Conservation (phyloP, 352 stramenopile species). For the Achlya hypogyna region DNA sequence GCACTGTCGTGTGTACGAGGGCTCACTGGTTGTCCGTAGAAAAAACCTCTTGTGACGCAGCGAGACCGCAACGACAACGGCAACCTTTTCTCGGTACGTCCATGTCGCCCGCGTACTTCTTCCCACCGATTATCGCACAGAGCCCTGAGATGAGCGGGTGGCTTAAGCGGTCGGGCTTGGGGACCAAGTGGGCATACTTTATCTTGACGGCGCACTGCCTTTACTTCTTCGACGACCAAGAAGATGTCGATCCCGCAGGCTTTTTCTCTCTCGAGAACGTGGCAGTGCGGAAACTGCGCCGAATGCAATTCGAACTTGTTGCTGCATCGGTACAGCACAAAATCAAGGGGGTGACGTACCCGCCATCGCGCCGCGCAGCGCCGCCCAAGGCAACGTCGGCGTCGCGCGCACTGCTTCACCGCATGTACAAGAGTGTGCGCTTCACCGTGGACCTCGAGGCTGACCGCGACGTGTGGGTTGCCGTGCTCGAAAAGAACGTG, state of each 20-base stretch:
- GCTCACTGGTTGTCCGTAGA: not conserved
- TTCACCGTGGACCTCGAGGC: not conserved
- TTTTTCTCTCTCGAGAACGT: constrained; percentile 20
- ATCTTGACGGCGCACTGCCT: constrained; percentile 7
- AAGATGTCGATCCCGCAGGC: constrained; percentile 7
- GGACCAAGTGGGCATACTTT: constrained; percentile 7
- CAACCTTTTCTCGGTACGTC: constrained; percentile 16
- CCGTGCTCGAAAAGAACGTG: not conserved
- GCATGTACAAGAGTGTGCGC: not conserved
- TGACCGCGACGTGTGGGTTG: constrained; percentile 1
- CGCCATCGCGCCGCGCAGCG: not conserved
- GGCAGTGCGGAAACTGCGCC: not conserved
- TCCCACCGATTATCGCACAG: not conserved
- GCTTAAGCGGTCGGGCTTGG: not conserved
- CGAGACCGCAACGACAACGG: constrained; percentile 19
- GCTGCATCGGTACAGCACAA: not conserved
- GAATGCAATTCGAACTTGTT: not conserved
- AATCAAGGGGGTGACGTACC: constrained; percentile 1
- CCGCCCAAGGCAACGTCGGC: not conserved
- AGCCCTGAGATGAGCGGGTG: constrained; percentile 14
- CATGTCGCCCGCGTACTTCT: not conserved
- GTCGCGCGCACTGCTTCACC: not conserved
- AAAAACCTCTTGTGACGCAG: constrained; percentile 2
- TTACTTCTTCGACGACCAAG: constrained; percentile 12
- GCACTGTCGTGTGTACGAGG: not conserved